A percentile compares a stretch with the other conserved stretches of the same genome.
phyloP scores from a whole-genome alignment of 2,329 filamentous ascomycete genomes.

The Fonsecaea pedrosoi region DNA sequence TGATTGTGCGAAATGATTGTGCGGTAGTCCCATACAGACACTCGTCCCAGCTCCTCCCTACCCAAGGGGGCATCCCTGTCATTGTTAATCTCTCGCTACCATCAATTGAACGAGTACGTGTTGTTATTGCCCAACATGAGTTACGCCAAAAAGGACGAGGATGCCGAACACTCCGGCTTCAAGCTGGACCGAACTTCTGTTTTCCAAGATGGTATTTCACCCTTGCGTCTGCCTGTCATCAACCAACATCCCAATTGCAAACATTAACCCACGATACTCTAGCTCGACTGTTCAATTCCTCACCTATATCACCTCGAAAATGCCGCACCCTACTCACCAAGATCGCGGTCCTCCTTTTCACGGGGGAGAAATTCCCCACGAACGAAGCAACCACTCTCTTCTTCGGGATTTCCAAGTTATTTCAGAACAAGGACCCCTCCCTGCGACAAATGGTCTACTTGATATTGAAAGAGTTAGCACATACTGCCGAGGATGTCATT shows the following conservation, averaged over 20 bases:
- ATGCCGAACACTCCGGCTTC: slow-evolving; percentile 90
- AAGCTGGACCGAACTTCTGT: slow-evolving; percentile 98
- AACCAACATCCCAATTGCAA: slow-evolving; percentile 19
- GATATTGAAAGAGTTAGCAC: slow-evolving; percentile 95
- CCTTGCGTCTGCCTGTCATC: background rate
- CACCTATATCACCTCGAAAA: slow-evolving; percentile 94
- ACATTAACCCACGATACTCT: slow-evolving; percentile 35
- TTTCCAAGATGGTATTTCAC: slow-evolving; percentile 88
- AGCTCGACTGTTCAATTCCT: slow-evolving; percentile 98
- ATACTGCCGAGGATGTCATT: slow-evolving; percentile 96
- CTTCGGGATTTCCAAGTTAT: slow-evolving; percentile 98
- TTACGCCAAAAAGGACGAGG: slow-evolving; percentile 99
- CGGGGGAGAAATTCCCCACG: slow-evolving; percentile 93
- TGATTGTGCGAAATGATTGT: slow-evolving; percentile 35
- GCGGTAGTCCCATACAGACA: slow-evolving; percentile 34
- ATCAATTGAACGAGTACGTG: slow-evolving; percentile 37
- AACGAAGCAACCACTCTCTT: slow-evolving; percentile 98
- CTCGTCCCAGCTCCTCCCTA: slow-evolving; percentile 6
- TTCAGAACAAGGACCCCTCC: slow-evolving; percentile 99
- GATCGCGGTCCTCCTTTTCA: slow-evolving; percentile 94
- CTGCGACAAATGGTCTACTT: slow-evolving; percentile 99
- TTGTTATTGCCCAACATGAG: slow-evolving; percentile 67
- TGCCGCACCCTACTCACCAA: slow-evolving; percentile 97
- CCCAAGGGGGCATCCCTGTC: slow-evolving; percentile 31
- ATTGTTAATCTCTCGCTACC: slow-evolving; percentile 23